Evolutionary conservation across 2,329 filamentous ascomycete species (phyloP), one percentile per base, ranked within the genome.

Genomic region (Xylariaceae sp.): DNA sequence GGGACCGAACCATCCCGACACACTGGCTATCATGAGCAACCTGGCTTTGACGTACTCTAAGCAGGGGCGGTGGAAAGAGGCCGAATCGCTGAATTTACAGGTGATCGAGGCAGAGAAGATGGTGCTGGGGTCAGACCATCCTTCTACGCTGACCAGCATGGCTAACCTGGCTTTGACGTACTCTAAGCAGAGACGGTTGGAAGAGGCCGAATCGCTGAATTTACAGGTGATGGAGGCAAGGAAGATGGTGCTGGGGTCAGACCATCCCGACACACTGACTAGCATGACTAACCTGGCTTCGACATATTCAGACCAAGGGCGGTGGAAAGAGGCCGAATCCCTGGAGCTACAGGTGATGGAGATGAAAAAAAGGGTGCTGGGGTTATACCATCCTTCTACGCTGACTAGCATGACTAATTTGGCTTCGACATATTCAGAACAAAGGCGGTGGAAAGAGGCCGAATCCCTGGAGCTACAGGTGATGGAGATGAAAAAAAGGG

Each of bases 191-290:
- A 21, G 36, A 34, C 36, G 8, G n/a, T 30, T 7, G 21, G 8
- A 40, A 9, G 34, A 48, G 34, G 46, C 46, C 34, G 32, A 34
- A 34, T 34, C 32, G 13, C 32, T 34, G 32, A 15, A 54, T 13
- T 44, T 42, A 21, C 40, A 54, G 15, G 57, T 57, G 8, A 2
- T 65, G 21, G 57, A 62, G 50, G 49, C 6, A 0, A 18, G 19
- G 1, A 57, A 54, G 36, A 56, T 8, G 10, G 16, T 64, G 32
- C 50, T 61, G 5, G 61, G 59, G 15, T 30, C 39, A 19, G 59
- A 58, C 12, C 54, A 61, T 39, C 58, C 61, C 13, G 15, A 51
- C 22, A 56, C 54, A 29, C 21, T 56, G 19, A 22, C n/a, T n/a
- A 51, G 46, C 15, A 55, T 51, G 37, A 29, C 2, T 16, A 51